Percentiles rank a stretch among this genome's conserved stretches.
Conservation (phyloP, 1,284 basidiomycete genomes). For the Pisolithus thermaeus region DNA sequence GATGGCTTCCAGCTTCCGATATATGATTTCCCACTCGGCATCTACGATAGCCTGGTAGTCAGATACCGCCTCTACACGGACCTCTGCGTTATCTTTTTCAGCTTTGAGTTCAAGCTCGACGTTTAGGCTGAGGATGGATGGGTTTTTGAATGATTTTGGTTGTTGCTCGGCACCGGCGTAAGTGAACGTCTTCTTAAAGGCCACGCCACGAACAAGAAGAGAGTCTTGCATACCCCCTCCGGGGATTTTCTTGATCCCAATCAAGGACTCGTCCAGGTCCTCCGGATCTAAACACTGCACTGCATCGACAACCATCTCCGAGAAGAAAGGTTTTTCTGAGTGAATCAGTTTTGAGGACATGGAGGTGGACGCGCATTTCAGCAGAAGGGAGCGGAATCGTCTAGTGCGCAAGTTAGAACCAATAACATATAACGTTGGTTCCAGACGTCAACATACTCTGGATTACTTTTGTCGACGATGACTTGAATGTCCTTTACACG, state of each 20-base stretch:
- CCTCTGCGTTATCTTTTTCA: constrained; percentile 99
- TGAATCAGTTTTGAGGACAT: constrained; percentile 99
- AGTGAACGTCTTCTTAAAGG: constrained; percentile 99
- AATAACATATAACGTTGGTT: constrained; percentile 7
- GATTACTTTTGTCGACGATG: constrained; percentile 85
- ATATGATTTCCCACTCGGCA: constrained; percentile 99
- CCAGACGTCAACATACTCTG: constrained; percentile 56
- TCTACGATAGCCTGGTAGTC: constrained; percentile 99
- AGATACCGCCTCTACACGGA: constrained; percentile 92
- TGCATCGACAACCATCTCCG: constrained; percentile 97
- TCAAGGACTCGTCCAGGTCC: constrained; percentile 93
- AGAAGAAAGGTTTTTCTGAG: constrained; percentile 98
- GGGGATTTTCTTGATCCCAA: constrained; percentile 99
- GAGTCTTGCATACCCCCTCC: constrained; percentile 99
- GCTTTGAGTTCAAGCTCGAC: constrained; percentile 99
- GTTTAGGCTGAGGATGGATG: constrained; percentile 91
- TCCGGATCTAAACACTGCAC: constrained; percentile 90
- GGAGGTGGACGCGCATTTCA: constrained; percentile 96
- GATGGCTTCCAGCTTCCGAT: constrained; percentile 94
- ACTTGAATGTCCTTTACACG: constrained; percentile 89
- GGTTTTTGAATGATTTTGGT: constrained; percentile 88
- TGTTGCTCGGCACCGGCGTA: constrained; percentile 99
- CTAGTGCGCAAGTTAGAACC: constrained; percentile 36
- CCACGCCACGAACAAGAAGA: constrained; percentile 81
- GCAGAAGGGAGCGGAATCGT: constrained; percentile 87